Conservation (phyloP, 1,139 yeast genomes). For the Candida buenavistaensis region DNA sequence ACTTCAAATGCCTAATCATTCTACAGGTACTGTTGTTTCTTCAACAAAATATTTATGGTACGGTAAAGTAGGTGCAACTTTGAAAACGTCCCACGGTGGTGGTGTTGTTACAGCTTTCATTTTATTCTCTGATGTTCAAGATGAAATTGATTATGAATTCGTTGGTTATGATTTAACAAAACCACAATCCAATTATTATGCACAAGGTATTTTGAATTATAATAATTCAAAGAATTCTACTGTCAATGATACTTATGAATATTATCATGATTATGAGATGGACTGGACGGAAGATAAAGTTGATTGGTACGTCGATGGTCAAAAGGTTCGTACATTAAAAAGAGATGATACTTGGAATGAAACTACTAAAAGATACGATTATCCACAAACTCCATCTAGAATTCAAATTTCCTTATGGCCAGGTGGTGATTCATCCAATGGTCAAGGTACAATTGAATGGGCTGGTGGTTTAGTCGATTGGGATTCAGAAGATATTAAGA, state of each 20-base stretch:
- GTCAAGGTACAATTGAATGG: conserved; percentile 84
- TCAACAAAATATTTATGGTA: conserved; percentile 84
- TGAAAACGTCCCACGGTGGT: conserved; percentile 70
- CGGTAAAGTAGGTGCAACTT: conserved; percentile 69
- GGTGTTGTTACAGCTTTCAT: conserved; percentile 91
- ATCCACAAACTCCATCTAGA: conserved; percentile 91
- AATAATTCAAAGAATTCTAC: conserved; percentile 53
- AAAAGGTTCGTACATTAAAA: conserved; percentile 62
- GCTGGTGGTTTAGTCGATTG: conserved; percentile 91
- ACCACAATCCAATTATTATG: conserved; percentile 78
- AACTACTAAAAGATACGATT: conserved; percentile 58
- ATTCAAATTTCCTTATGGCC: conserved; percentile 81
- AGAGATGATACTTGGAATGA: conserved; percentile 68
- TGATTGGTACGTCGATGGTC: conserved; percentile 76
- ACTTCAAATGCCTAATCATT: conserved; percentile 74
- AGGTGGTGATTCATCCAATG: conserved; percentile 68
- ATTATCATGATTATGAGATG: conserved; percentile 74
- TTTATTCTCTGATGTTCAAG: conserved; percentile 80
- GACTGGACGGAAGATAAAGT: conserved; percentile 82
- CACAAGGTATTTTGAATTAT: conserved; percentile 71
- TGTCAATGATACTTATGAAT: conserved; percentile 54
- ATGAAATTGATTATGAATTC: conserved; percentile 87
- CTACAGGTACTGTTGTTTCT: conserved; percentile 82
- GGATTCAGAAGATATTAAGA: conserved; percentile 69
- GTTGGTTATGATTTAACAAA: conserved; percentile 69